phyloP scores from a whole-genome alignment of 164 flowering plant species.

The Umbilicus rupestris region DNA sequence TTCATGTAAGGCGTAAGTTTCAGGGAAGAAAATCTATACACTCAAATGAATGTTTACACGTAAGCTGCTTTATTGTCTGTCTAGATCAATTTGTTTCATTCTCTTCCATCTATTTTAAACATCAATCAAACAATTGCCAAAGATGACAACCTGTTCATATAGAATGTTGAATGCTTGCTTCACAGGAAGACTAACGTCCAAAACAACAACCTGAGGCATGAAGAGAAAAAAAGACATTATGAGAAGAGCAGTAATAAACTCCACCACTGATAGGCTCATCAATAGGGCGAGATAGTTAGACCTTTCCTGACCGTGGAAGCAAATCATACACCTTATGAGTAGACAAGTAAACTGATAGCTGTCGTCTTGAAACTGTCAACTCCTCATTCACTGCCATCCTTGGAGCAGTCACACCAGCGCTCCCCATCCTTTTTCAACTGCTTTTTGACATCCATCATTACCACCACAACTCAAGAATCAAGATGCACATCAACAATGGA shows the following conservation, averaged over 20 bases:
- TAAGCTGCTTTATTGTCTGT: no score
- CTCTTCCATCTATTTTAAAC: background rate
- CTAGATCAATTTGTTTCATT: no score
- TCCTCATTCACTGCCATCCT: background rate
- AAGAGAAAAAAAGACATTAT: background rate
- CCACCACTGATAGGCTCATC: background rate
- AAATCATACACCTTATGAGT: conserved; percentile 1
- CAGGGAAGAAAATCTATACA: no score
- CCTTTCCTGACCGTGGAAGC: conserved; percentile 1
- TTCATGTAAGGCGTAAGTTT: no score
- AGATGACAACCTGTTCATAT: conserved; percentile 54
- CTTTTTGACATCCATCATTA: no score
- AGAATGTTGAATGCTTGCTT: conserved; percentile 88
- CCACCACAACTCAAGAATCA: no score
- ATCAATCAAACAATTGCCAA: background rate
- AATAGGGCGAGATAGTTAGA: background rate
- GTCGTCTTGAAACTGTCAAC: background rate
- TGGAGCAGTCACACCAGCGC: background rate
- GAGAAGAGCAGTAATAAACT: background rate
- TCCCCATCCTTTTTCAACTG: background rate
- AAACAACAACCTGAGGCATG: conserved; percentile 53
- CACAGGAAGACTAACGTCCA: conserved; percentile 72
- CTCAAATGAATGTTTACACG: no score
- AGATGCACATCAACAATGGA: no score
- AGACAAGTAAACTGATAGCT: background rate